Percentiles rank a stretch among this genome's conserved stretches.
These are phyloP conservation scores for Phytophthora megakarya DNA, from an alignment of 352 stramenopile genomes.

Conservation along the genomic window DNA sequence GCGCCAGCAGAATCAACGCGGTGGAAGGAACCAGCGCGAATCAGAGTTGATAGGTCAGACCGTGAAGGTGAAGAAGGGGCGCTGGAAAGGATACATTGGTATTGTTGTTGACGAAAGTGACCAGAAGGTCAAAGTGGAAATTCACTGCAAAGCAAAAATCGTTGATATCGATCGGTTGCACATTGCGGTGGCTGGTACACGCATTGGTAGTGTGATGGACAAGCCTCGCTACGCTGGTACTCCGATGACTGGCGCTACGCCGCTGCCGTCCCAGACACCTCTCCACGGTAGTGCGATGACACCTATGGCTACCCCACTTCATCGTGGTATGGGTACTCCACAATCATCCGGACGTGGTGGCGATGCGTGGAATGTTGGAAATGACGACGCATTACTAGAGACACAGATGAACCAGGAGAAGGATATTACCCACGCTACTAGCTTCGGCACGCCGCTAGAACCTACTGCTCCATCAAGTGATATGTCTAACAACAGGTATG, in stretches of 20 bases:
- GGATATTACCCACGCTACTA: slow-evolving; percentile 89
- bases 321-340: slow-evolving; percentile 80
- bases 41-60: slow-evolving; percentile 88
- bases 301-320: slow-evolving; percentile 86
- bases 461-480: slow-evolving; percentile 73
- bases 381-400: slow-evolving; percentile 85
- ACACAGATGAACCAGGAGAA: slow-evolving; percentile 91
- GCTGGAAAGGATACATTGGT: slow-evolving; percentile 93
- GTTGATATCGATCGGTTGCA: slow-evolving; percentile 87
- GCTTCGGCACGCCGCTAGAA: slow-evolving; percentile 83
- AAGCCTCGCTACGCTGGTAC: slow-evolving; percentile 72
- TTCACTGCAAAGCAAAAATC: slow-evolving; percentile 90
- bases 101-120: slow-evolving; percentile 91
- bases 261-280: slow-evolving; percentile 82
- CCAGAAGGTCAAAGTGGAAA: slow-evolving; percentile 92
- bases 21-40: slow-evolving; percentile 64
- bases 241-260: slow-evolving; percentile 78
- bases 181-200: slow-evolving; percentile 75
- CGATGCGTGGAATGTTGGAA: slow-evolving; percentile 88
- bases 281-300: slow-evolving; percentile 86
- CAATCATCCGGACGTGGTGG: slow-evolving; percentile 60
- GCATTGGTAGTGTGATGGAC: slow-evolving; percentile 79
- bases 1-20: slow-evolving; percentile 48
- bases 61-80: slow-evolving; percentile 91
- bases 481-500: slow-evolving; percentile 57